Percentiles rank a stretch among this genome's conserved stretches.
These are phyloP conservation scores for Tothia fuscella DNA, from an alignment of 2,329 filamentous ascomycete species.

Conservation along the genomic window DNA sequence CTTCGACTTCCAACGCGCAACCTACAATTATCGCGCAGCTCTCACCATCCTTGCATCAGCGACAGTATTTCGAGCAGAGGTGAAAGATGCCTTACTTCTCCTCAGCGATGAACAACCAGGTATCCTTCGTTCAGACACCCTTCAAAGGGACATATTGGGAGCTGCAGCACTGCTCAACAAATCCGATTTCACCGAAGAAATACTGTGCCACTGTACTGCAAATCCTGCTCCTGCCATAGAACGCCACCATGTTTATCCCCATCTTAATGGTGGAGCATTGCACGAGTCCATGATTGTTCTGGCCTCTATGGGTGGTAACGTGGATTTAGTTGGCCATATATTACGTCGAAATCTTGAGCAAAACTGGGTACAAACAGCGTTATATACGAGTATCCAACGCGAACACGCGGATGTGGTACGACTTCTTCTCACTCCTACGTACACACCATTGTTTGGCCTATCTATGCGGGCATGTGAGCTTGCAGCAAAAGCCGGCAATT, in stretches of 20 bases:
- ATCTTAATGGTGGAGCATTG: background rate
- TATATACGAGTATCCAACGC: background rate
- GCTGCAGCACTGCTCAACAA: background rate
- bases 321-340: background rate
- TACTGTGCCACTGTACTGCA: background rate
- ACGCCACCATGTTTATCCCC: background rate
- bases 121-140: background rate
- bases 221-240: no score
- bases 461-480: background rate
- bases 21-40: background rate
- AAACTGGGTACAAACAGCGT: background rate
- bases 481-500: background rate
- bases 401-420: background rate
- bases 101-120: background rate
- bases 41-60: background rate
- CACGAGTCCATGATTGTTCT: constrained; percentile 1
- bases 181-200: background rate
- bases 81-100: background rate
- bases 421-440: background rate
- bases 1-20: background rate
- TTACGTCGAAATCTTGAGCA: background rate
- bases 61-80: background rate
- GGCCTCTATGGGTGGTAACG: background rate
- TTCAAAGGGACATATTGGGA: background rate
- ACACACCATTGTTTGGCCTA: background rate